Evolutionary conservation across 495 filamentous ascomycete genomes (phyloP), one percentile per base, ranked within the genome.

Genomic region (Trichoderma erinaceum): DNA sequence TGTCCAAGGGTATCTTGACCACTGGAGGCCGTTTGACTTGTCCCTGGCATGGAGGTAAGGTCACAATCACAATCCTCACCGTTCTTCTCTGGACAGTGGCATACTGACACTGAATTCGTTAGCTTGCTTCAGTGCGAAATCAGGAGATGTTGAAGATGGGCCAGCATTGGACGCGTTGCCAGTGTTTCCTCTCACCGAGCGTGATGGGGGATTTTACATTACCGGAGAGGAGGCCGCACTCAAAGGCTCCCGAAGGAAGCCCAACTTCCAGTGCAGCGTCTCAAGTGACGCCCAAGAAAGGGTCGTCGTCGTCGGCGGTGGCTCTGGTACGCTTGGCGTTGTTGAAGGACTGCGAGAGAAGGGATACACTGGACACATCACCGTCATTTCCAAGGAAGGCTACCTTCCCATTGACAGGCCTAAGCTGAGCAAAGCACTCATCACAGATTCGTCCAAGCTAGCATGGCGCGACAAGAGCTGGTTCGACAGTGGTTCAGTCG

Each of bases 121-220:
- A 92, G 95, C 95, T 48, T 99, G 95, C 82, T 99, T 97, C 78
- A 92, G 91, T 69, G 86, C 90, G 67, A 78, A 82, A 52, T 93
- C 89, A n/a, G 95, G 95, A 38, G 94, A 97, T 69, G 89, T 99
- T 63, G 95, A 99, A 77, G 90, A 98, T 75, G 92, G 94, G 0
- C 95, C 95, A 1, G 95, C 92, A 2, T 82, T 96, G 7, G 92
- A 97, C 71, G 84, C 89, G 18, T 76, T 99, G 4, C 82, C 88
- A 25, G 89, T 90, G 52, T 99, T 95, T 78, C 89, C 56, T 29
- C 74, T 96, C 32, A 78, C 86, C 27, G 87, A 94, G 74, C 93
- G 88, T 74, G 85, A 93, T 72, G 92, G 89, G 65, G 89, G 82
- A 0, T 88, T 97, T 0, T 99, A 94, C 73, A 88, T 98, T 73